These are phyloP conservation scores for Alternaria sp. DNA, from an alignment of 2,329 filamentous ascomycete genomes.

Conservation along the genomic window DNA sequence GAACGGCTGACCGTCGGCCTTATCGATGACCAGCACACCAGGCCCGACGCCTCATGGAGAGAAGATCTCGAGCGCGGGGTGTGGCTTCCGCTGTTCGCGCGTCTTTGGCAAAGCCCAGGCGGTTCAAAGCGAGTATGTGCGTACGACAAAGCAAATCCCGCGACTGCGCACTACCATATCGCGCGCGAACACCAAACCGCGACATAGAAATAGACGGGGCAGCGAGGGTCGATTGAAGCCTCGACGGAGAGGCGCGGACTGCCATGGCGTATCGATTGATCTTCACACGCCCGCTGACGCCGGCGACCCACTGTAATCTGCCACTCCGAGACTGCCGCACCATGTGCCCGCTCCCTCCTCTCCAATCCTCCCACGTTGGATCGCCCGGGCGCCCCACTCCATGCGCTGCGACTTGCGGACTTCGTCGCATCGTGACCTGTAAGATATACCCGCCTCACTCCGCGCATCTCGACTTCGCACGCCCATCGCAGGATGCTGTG, in stretches of 20 bases:
- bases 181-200: neutral
- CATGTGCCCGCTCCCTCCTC: neutral
- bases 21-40: slow-evolving; percentile 20
- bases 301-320: slow-evolving; percentile 6
- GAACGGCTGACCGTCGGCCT: slow-evolving; percentile 10
- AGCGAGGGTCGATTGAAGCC: neutral
- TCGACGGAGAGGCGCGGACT: slow-evolving; percentile 3
- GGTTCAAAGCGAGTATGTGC: neutral
- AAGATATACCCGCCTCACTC: neutral
- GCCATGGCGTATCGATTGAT: slow-evolving; percentile 9
- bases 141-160: neutral
- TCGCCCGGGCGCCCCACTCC: neutral
- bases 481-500: neutral
- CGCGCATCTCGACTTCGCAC: neutral
- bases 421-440: neutral
- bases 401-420: neutral
- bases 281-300: slow-evolving; percentile 10
- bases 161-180: neutral
- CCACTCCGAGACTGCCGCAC: slow-evolving; percentile 3
- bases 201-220: neutral
- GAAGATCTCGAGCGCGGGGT: slow-evolving; percentile 11
- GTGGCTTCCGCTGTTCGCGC: slow-evolving; percentile 7
- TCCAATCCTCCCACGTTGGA: neutral
- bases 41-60: slow-evolving; percentile 7
- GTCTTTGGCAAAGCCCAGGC: neutral